A percentile compares a stretch with the other conserved stretches of the same genome.
phyloP scores from a whole-genome alignment of 148 eudicot species.

The Arctostaphylos glauca region DNA sequence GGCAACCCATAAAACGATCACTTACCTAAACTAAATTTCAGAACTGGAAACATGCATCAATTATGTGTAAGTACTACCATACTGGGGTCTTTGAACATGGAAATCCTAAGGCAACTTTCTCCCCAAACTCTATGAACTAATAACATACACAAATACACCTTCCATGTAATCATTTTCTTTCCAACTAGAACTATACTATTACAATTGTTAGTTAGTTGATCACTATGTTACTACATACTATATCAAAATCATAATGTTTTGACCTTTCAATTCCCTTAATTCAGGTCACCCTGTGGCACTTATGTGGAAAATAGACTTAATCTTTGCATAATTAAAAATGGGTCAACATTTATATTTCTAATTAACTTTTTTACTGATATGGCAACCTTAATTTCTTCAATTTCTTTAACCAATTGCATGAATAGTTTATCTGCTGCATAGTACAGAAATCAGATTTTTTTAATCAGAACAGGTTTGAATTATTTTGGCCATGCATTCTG shows the following conservation, averaged over 20 bases:
- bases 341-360: neutral
- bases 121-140: neutral
- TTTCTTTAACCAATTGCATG: neutral
- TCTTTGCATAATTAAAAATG: neutral
- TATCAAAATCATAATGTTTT: neutral
- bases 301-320: neutral
- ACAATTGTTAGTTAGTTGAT: neutral
- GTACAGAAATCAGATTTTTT: neutral
- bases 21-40: neutral
- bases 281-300: neutral
- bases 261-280: neutral
- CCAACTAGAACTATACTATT: neutral
- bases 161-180: neutral
- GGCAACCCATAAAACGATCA: neutral
- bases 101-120: neutral
- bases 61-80: neutral
- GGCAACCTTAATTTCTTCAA: neutral
- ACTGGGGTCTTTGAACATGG: neutral
- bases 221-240: neutral
- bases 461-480: neutral
- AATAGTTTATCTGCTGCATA: neutral
- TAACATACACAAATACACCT: neutral
- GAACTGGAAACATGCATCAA: neutral
- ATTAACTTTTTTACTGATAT: neutral
- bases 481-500: neutral